Evolutionary conservation across 106 monocot species (phyloP), one percentile per base, ranked within the genome.

Genomic region (Iris macrosiphon): DNA sequence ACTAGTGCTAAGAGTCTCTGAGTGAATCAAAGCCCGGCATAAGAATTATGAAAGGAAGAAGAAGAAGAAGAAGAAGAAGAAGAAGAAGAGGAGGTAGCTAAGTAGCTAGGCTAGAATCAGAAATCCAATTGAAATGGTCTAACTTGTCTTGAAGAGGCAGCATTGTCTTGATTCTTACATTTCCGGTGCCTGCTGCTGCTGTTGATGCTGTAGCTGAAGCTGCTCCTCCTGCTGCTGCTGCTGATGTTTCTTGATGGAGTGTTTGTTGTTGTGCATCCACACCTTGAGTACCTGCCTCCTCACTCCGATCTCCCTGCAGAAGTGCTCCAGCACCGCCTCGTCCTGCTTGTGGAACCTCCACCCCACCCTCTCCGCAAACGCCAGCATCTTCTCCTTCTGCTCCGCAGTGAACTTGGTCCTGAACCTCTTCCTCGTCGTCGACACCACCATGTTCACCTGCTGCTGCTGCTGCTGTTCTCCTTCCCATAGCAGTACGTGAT

Each of bases 241-340:
- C 20, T 66, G 41, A 15, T 40, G 57, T 30, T 41, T 66, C 22
- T 33, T 33, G 7, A 43, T 29, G 23, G 45, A 29, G 26, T 79
- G 72, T 70, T 89, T 89, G 67, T 89, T 89, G 80, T 89, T 89
- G 59, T 89, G 88, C 88, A 89, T 89, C 88, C 88, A 89, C 4
- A 89, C 89, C 64, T 84, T 89, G 52, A 89, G 61, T 6, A 89
- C 89, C 60, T 77, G 79, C 41, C 84, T 67, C 58, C 68, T 70
- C 11, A 89, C 71, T 7, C 89, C 84, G 48, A 80, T 38, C 58
- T 89, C 80, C 24, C 17, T 57, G 40, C 74, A 79, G 57, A 79
- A 79, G 40, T 79, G 39, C 15, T 74, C 69, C 7, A 74, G 49
- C 11, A 54, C 22, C 2, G 51, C 68, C 0, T 79, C 79, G 40